Conservation (phyloP, 2,329 filamentous ascomycete genomes). For the Colletotrichum lini region DNA sequence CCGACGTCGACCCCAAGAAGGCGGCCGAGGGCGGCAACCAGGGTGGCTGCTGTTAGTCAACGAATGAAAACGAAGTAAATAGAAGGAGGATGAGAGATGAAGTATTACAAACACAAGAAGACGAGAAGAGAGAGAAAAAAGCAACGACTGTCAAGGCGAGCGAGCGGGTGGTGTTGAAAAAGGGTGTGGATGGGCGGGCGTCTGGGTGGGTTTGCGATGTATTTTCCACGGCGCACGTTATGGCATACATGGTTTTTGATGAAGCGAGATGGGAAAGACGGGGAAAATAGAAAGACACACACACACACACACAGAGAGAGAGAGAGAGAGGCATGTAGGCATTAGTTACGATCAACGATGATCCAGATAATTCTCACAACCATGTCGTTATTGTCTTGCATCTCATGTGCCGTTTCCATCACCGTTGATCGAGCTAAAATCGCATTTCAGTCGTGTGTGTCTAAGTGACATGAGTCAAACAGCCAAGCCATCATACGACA, state of each 20-base stretch:
- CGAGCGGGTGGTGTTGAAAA: slow-evolving; percentile 30
- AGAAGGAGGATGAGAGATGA: no score
- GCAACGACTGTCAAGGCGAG: slow-evolving; percentile 5
- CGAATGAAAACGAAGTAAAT: not conserved
- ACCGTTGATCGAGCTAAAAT: not conserved
- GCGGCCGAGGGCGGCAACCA: slow-evolving; percentile 33
- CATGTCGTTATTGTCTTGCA: not conserved
- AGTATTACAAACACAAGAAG: no score
- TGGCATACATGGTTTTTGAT: slow-evolving; percentile 24
- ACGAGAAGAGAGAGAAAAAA: not conserved
- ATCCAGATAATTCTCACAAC: slow-evolving; percentile 14
- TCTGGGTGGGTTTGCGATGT: slow-evolving; percentile 28
- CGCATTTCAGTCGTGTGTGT: not conserved
- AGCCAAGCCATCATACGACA: slow-evolving; percentile 13
- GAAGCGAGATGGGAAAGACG: not conserved
- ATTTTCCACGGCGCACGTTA: slow-evolving; percentile 28
- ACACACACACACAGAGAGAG: no score
- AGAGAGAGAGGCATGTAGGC: slow-evolving; percentile 5
- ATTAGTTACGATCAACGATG: slow-evolving; percentile 21
- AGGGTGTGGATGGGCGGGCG: slow-evolving; percentile 16
- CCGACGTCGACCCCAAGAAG: slow-evolving; percentile 38
- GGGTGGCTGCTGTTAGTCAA: slow-evolving; percentile 39
- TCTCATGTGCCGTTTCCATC: not conserved
- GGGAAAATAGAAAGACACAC: no score
- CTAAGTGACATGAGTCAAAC: not conserved